Percentiles rank a stretch among this genome's conserved stretches.
Evolutionary conservation across 2,329 filamentous ascomycete genomes (phyloP).

Genomic region (Epichloe amarillans): DNA sequence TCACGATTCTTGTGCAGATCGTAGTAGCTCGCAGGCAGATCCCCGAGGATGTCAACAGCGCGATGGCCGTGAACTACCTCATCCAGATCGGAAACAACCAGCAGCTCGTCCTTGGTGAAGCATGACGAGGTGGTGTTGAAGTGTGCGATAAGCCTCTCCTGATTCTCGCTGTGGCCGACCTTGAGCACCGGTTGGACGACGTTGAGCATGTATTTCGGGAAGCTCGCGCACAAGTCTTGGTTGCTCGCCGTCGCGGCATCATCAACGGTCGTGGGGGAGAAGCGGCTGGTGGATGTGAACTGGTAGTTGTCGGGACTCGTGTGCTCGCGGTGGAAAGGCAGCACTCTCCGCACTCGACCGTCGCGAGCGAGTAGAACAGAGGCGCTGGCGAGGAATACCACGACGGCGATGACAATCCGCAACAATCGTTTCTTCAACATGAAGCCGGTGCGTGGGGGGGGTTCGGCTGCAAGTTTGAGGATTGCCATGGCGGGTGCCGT

Average conservation of each 20-base stretch:
- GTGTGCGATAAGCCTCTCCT: conserved; percentile 23
- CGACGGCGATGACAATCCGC: conserved; percentile 15
- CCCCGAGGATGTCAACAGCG: conserved; percentile 29
- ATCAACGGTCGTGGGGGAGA: conserved; percentile 17
- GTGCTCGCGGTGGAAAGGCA: conserved; percentile 12
- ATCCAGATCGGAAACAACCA: conserved; percentile 38
- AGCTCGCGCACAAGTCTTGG: conserved; percentile 18
- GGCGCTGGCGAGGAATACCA: conserved; percentile 12
- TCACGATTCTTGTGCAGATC: conserved; percentile 18
- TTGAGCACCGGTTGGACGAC: conserved; percentile 21
- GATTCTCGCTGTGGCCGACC: conserved; percentile 17
- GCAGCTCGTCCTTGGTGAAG: conserved; percentile 25
- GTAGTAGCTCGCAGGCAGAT: conserved; percentile 18
- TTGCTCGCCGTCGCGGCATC: conserved; percentile 11
- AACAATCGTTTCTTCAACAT: conserved; percentile 20
- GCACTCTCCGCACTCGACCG: not conserved
- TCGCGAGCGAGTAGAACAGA: not conserved
- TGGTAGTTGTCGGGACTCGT: conserved; percentile 16
- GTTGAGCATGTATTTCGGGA: conserved; percentile 18
- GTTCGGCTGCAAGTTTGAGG: conserved; percentile 1
- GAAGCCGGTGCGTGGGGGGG: conserved; percentile 6
- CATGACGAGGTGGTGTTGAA: conserved; percentile 39
- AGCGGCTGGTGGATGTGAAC: conserved; percentile 17
- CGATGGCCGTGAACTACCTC: conserved; percentile 28
- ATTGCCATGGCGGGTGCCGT: conserved; percentile 1